These are phyloP conservation scores for Lunularia cruciata DNA, from an alignment of 225 moss, liverwort and hornwort genomes.

Conservation along the genomic window DNA sequence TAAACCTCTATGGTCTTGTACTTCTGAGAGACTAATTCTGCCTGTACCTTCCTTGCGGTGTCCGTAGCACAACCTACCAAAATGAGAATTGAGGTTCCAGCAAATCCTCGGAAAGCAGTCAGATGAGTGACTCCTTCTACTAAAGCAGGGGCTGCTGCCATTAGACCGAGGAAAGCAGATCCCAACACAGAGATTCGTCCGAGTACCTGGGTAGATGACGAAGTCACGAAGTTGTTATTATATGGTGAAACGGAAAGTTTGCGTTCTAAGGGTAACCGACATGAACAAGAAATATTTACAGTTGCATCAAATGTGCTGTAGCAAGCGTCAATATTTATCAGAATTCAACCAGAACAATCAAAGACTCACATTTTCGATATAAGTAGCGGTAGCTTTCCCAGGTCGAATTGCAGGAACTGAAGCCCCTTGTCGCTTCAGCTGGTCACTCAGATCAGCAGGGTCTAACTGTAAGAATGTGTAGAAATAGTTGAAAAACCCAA, in stretches of 20 bases:
- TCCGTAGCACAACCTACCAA: conserved; percentile 85
- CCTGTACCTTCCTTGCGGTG: conserved; percentile 80
- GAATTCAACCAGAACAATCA: not conserved
- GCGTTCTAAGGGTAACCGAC: no score
- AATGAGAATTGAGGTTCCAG: conserved; percentile 78
- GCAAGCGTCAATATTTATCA: not conserved
- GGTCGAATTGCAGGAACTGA: conserved; percentile 95
- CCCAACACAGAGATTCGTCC: conserved; percentile 81
- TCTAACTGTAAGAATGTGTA: conserved; percentile 96
- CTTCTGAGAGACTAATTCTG: conserved; percentile 84
- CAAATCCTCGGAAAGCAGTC: conserved; percentile 80
- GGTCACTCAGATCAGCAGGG: conserved; percentile 94
- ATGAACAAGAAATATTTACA: no score
- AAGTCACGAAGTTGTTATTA: not conserved
- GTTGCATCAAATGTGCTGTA: not conserved
- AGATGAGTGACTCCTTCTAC: conserved; percentile 91
- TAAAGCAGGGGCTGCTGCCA: conserved; percentile 78
- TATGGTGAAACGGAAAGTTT: not conserved
- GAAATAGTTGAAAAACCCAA: conserved; percentile 99
- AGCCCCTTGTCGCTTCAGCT: conserved; percentile 97
- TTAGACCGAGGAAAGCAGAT: conserved; percentile 73
- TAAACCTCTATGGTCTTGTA: conserved; percentile 80
- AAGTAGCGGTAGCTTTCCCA: conserved; percentile 88
- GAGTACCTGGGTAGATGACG: conserved; percentile 49
- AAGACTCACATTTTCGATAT: conserved; percentile 68